Percentiles rank a stretch among this genome's conserved stretches.
These are phyloP conservation scores for Talaromyces nanjingensis DNA, from an alignment of 495 filamentous ascomycete genomes.

Conservation along the genomic window DNA sequence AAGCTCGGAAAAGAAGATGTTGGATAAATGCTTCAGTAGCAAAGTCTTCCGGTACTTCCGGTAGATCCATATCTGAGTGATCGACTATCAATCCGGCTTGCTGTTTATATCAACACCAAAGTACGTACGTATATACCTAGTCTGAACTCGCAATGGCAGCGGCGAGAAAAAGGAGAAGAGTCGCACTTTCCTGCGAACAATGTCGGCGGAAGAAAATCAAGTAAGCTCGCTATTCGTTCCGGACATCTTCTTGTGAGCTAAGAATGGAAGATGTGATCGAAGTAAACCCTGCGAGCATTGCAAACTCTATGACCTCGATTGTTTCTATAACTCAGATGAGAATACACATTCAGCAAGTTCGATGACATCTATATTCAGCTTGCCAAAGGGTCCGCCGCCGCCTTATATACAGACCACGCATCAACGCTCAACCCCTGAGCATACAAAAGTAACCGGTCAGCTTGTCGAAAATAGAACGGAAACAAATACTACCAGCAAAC, in stretches of 20 bases:
- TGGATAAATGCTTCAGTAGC: neutral
- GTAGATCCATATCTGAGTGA: neutral
- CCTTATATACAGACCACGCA: neutral
- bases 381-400: neutral
- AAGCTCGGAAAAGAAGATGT: neutral
- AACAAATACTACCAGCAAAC: neutral
- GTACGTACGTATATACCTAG: neutral
- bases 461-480: neutral
- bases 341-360: neutral
- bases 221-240: neutral
- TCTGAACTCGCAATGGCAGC: neutral
- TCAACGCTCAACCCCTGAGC: neutral
- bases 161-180: slow-evolving; percentile 20
- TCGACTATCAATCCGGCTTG: neutral
- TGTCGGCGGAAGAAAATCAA: slow-evolving; percentile 23
- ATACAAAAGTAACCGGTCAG: neutral
- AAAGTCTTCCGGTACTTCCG: neutral
- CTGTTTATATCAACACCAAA: neutral
- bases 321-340: slow-evolving; percentile 7
- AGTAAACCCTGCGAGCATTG: slow-evolving; percentile 22
- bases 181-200: slow-evolving; percentile 26
- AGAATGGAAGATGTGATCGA: slow-evolving; percentile 27
- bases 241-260: neutral
- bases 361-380: slow-evolving; percentile 5
- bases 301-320: slow-evolving; percentile 16